Percentiles rank a stretch among this genome's conserved stretches.
phyloP scores from a whole-genome alignment of 257 asterid genomes.

The Penstemon eatonii region DNA sequence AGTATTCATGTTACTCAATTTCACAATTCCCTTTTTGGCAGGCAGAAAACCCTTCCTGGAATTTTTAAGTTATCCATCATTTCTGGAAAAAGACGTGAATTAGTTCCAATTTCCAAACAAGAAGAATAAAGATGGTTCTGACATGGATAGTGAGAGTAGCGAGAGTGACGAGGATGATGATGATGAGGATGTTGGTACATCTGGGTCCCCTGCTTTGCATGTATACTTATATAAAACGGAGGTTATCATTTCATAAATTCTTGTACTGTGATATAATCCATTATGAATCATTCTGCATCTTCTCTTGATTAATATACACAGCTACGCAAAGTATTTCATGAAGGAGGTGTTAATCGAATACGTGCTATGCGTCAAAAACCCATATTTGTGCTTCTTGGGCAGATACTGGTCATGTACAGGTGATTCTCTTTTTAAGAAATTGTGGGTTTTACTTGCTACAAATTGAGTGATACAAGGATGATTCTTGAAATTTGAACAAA shows the following conservation, averaged over 20 bases:
- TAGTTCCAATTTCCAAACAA: constrained; percentile 69
- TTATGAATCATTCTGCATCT: constrained; percentile 14
- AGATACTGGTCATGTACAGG: constrained; percentile 88
- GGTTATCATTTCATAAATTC: background rate
- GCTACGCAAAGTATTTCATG: constrained; percentile 68
- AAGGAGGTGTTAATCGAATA: constrained; percentile 84
- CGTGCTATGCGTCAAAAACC: constrained; percentile 82
- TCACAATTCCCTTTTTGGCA: constrained; percentile 20
- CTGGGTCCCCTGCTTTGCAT: constrained; percentile 56
- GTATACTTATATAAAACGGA: constrained; percentile 27
- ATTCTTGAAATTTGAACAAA: background rate
- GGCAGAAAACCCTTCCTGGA: constrained; percentile 80
- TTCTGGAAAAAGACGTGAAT: constrained; percentile 81
- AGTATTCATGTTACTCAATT: background rate
- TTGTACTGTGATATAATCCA: background rate
- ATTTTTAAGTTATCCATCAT: constrained; percentile 71
- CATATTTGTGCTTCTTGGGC: constrained; percentile 96
- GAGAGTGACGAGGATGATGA: constrained; percentile 71
- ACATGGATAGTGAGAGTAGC: constrained; percentile 78
- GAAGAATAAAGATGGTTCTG: constrained; percentile 50
- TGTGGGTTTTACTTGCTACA: too few relatives aligned
- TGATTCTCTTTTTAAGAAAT: constrained; percentile 10
- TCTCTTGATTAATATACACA: constrained; percentile 35
- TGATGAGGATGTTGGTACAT: constrained; percentile 51
- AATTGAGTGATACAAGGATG: background rate